A percentile compares a stretch with the other conserved stretches of the same genome.
Conservation (phyloP, 345 rosid genomes). For the Aquilaria malaccensis region DNA sequence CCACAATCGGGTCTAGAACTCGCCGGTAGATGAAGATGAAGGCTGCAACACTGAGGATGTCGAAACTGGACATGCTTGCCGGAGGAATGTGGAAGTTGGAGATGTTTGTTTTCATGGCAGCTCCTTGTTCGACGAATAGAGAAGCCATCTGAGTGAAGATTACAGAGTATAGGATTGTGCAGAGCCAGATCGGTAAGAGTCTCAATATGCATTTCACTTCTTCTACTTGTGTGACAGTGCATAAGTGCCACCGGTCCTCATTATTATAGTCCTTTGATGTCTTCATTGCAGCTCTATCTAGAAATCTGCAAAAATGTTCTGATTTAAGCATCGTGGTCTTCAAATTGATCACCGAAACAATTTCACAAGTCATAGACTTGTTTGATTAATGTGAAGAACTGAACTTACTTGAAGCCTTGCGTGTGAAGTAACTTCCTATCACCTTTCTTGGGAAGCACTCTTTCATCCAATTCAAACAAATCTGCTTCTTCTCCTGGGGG, state of each 20-base stretch:
- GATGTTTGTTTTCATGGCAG: constrained; percentile 61
- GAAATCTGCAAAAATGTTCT: constrained; percentile 38
- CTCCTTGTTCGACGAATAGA: constrained; percentile 96
- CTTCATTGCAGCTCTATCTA: constrained; percentile 80
- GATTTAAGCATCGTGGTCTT: not conserved
- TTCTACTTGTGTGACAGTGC: constrained; percentile 88
- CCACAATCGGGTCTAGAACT: constrained; percentile 58
- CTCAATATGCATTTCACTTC: constrained; percentile 92
- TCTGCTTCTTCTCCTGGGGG: constrained; percentile 21
- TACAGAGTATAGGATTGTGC: constrained; percentile 91
- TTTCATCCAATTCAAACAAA: constrained; percentile 39
- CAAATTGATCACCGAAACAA: not conserved
- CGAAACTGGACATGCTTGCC: constrained; percentile 96
- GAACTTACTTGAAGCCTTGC: constrained; percentile 54
- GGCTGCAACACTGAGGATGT: constrained; percentile 77
- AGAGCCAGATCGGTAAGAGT: constrained; percentile 91
- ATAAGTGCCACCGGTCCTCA: constrained; percentile 62
- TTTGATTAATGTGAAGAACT: no score
- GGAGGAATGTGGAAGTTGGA: constrained; percentile 63
- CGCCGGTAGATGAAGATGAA: constrained; percentile 72
- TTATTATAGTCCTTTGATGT: constrained; percentile 43
- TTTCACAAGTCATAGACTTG: not conserved
- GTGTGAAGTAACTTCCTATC: constrained; percentile 70
- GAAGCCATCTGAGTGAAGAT: constrained; percentile 99
- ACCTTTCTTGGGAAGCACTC: constrained; percentile 17